phyloP scores from a whole-genome alignment of 208 protist species.

The Vickermania spadyakhi region DNA sequence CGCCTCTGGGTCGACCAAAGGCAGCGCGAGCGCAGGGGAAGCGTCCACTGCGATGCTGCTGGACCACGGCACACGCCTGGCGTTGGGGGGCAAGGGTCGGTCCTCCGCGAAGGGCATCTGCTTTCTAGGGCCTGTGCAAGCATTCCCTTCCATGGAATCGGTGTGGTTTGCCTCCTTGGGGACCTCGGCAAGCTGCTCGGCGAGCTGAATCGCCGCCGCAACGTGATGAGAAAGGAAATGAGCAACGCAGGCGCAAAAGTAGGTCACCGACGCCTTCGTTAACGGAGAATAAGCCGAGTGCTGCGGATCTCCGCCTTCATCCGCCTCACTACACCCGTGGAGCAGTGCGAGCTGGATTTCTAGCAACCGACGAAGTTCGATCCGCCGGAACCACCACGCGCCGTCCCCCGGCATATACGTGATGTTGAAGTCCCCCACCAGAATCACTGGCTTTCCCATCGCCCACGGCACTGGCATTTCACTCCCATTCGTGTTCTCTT shows the following conservation, averaged over 20 bases:
- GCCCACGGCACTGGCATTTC: neutral
- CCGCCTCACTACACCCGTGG: conserved; percentile 21
- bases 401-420: conserved; percentile 70
- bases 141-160: no score
- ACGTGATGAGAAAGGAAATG: neutral
- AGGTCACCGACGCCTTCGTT: conserved; percentile 27
- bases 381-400: conserved; percentile 54
- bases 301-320: conserved; percentile 20
- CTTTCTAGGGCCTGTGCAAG: neutral
- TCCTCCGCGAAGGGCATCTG: neutral
- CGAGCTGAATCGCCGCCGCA: neutral
- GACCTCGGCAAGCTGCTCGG: no score
- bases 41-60: neutral
- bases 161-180: no score
- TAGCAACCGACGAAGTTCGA: conserved; percentile 47
- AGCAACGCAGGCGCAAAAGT: neutral
- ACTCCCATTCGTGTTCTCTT: neutral
- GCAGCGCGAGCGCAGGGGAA: neutral
- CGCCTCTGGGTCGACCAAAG: neutral
- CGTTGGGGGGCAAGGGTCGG: neutral
- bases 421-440: conserved; percentile 79
- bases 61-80: neutral
- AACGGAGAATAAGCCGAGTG: no score
- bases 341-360: no score
- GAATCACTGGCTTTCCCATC: conserved; percentile 45